phyloP scores from a whole-genome alignment of 495 filamentous ascomycete genomes.

The Cercophora sp. region DNA sequence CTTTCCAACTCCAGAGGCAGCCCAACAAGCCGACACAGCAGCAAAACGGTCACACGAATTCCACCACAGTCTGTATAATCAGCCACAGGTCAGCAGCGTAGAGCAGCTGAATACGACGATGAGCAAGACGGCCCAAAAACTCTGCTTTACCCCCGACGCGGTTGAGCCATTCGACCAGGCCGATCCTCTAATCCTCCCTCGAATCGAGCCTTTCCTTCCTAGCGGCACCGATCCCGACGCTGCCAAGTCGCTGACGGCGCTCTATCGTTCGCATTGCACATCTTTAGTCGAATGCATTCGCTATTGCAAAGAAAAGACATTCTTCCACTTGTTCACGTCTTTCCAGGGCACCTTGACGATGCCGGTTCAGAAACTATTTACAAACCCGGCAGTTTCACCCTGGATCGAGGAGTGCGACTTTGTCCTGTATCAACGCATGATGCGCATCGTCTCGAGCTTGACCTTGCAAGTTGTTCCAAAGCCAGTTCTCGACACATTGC shows the following conservation, averaged over 20 bases:
- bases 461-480: conserved; percentile 86
- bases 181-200: conserved; percentile 70
- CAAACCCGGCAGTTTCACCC: conserved; percentile 71
- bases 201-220: conserved; percentile 73
- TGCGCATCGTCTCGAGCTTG: conserved; percentile 77
- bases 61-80: conserved; percentile 47
- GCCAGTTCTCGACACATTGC: conserved; percentile 74
- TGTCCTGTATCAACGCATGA: conserved; percentile 93
- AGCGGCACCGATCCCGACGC: conserved; percentile 73
- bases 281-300: conserved; percentile 92
- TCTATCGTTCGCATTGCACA: conserved; percentile 92
- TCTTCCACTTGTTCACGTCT: conserved; percentile 90
- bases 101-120: conserved; percentile 43
- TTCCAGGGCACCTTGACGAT: conserved; percentile 95
- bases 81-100: conserved; percentile 41
- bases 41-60: conserved; percentile 26
- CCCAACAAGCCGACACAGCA: conserved; percentile 27
- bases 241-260: conserved; percentile 71
- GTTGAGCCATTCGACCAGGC: conserved; percentile 51
- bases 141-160: conserved; percentile 59
- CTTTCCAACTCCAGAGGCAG: conserved; percentile 60
- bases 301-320: conserved; percentile 90
- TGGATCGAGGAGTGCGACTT: conserved; percentile 97
- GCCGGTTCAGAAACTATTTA: conserved; percentile 92
- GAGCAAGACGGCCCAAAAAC: conserved; percentile 58